These are phyloP conservation scores for Boechera divaricarpa DNA, from an alignment of 345 rosid genomes.

Conservation along the genomic window DNA sequence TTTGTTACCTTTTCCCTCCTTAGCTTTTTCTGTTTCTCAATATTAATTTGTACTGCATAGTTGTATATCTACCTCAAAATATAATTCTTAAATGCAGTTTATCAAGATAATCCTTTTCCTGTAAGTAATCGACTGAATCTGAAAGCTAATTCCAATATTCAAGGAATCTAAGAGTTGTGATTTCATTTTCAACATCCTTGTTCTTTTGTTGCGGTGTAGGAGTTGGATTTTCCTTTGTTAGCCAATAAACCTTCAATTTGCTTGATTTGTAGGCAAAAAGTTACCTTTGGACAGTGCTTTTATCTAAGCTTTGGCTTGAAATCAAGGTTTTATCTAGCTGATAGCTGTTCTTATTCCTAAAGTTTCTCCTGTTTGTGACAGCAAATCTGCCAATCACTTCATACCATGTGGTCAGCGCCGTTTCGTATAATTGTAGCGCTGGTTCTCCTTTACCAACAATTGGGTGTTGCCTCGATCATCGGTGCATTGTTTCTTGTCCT, in stretches of 20 bases:
- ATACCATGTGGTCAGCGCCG: slow-evolving; percentile 99
- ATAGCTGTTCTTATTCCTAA: slow-evolving; percentile 25
- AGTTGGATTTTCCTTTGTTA: slow-evolving; percentile 15
- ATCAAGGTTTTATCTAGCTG: slow-evolving; percentile 5
- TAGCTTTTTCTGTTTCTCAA: slow-evolving; percentile 7
- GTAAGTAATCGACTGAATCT: neutral
- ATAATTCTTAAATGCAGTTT: slow-evolving; percentile 15
- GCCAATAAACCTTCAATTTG: slow-evolving; percentile 19
- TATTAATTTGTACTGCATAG: slow-evolving; percentile 8
- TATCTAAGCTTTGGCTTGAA: slow-evolving; percentile 17
- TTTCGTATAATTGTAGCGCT: slow-evolving; percentile 81
- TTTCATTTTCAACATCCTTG: slow-evolving; percentile 3
- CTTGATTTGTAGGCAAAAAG: neutral
- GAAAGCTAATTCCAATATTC: slow-evolving; percentile 21
- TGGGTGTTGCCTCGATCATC: slow-evolving; percentile 52
- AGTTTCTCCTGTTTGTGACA: slow-evolving; percentile 48
- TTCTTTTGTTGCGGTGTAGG: slow-evolving; percentile 6
- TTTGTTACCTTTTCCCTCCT: slow-evolving; percentile 13
- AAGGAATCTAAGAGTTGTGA: neutral
- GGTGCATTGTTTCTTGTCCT: slow-evolving; percentile 89
- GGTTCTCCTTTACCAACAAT: slow-evolving; percentile 78
- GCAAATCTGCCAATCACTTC: slow-evolving; percentile 98
- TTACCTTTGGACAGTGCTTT: slow-evolving; percentile 1
- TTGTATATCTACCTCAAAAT: slow-evolving; percentile 3
- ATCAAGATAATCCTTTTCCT: slow-evolving; percentile 16